Conservation (phyloP, 225 moss, liverwort and hornwort species). For the Polytrichum formosum region DNA sequence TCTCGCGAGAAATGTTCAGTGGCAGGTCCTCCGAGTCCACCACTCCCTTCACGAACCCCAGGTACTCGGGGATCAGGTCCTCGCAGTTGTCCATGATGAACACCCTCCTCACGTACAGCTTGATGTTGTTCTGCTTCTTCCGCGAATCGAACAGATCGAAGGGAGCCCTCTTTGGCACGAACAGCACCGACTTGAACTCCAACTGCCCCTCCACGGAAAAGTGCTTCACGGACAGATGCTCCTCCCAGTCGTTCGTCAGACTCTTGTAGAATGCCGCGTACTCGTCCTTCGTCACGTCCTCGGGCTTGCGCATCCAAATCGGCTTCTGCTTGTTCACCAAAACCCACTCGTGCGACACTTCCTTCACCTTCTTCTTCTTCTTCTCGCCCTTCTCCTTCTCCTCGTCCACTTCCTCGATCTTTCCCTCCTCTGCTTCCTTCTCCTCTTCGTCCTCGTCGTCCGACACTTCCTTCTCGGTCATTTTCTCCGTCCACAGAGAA, state of each 20-base stretch:
- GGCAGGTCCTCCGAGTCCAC: conserved; percentile 55
- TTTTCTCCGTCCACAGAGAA: conserved; percentile 54
- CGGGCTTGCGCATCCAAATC: conserved; percentile 55
- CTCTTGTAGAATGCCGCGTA: conserved; percentile 33
- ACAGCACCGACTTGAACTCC: conserved; percentile 47
- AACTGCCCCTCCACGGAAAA: conserved; percentile 58
- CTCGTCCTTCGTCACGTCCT: conserved; percentile 40
- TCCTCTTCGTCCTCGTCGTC: conserved; percentile 52
- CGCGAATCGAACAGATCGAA: conserved; percentile 43
- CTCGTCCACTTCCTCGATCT: conserved; percentile 37
- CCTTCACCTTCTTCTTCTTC: conserved; percentile 51
- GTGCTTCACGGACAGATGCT: conserved; percentile 50
- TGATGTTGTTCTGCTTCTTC: conserved; percentile 55
- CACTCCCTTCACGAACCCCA: conserved; percentile 55
- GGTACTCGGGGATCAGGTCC: conserved; percentile 48
- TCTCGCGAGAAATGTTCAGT: conserved; percentile 52
- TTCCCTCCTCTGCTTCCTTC: conserved; percentile 30
- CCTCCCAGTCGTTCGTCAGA: conserved; percentile 31
- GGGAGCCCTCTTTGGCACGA: conserved; percentile 42
- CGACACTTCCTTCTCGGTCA: conserved; percentile 46
- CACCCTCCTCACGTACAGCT: conserved; percentile 57
- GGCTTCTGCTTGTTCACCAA: conserved; percentile 59
- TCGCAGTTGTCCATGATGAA: conserved; percentile 70
- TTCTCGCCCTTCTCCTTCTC: conserved; percentile 41
- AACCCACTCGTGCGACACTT: conserved; percentile 48